Conservation (phyloP, 371 early-diverging fungal genomes). For the Apophysomyces ossiformis region DNA sequence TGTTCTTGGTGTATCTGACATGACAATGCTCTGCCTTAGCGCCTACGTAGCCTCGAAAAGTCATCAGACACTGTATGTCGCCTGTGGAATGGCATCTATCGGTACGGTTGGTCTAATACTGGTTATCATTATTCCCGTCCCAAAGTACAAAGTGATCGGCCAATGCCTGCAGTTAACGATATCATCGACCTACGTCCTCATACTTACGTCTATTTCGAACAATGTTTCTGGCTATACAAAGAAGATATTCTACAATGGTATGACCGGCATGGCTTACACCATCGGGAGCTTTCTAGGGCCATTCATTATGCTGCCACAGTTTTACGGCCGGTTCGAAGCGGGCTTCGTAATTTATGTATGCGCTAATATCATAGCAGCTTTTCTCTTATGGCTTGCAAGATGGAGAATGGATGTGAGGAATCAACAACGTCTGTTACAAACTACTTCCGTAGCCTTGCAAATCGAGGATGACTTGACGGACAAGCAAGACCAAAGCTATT, state of each 20-base stretch:
- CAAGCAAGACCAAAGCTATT: background rate
- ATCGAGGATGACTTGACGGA: background rate
- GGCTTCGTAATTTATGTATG: constrained; percentile 29
- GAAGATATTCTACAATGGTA: constrained; percentile 24
- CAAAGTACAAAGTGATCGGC: constrained; percentile 32
- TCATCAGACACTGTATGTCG: constrained; percentile 28
- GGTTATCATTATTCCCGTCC: constrained; percentile 31
- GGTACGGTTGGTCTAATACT: constrained; percentile 41
- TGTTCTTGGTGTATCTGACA: constrained; percentile 30
- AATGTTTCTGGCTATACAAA: constrained; percentile 29
- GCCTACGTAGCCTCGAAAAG: constrained; percentile 21
- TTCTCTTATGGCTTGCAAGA: constrained; percentile 28
- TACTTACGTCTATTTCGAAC: constrained; percentile 15
- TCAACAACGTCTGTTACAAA: constrained; percentile 7
- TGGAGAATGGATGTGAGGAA: constrained; percentile 17
- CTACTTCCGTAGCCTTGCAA: background rate
- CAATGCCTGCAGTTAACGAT: background rate
- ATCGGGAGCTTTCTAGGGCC: constrained; percentile 29
- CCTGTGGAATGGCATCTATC: constrained; percentile 26
- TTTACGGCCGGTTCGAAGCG: constrained; percentile 20
- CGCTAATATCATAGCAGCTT: constrained; percentile 28
- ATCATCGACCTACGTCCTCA: constrained; percentile 4
- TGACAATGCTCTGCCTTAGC: constrained; percentile 29
- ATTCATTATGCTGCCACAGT: constrained; percentile 16
- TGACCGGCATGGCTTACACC: constrained; percentile 17